A percentile compares a stretch with the other conserved stretches of the same genome.
These are phyloP conservation scores for Aspergillus sp. DNA, from an alignment of 2,329 filamentous ascomycete species.

Conservation along the genomic window DNA sequence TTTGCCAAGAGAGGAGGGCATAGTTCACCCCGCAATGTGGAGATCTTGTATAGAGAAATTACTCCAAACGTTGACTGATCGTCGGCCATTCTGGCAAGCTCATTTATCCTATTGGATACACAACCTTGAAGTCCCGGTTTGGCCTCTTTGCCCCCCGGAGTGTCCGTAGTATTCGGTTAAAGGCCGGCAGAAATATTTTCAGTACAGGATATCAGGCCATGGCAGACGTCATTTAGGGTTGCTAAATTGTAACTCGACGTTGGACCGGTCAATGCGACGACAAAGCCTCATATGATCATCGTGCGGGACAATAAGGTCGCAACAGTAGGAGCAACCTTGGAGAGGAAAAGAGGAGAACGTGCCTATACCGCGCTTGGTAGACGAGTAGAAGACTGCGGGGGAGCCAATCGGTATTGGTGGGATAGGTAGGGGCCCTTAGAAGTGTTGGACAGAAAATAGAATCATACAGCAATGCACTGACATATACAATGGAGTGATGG, in stretches of 20 bases:
- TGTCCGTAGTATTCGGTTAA: neutral
- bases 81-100: neutral
- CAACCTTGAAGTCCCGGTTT: neutral
- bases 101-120: neutral
- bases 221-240: neutral
- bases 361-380: too few species aligned
- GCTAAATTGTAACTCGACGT: neutral
- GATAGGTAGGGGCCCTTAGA: too few species aligned
- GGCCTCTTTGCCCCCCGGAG: neutral
- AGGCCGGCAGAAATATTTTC: neutral
- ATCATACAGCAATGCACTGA: too few species aligned
- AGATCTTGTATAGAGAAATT: neutral
- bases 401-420: too few species aligned
- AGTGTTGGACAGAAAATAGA: too few species aligned
- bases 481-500: too few species aligned
- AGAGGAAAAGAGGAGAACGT: too few species aligned
- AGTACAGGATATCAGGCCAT: neutral
- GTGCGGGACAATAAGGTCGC: neutral
- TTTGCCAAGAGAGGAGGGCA: neutral
- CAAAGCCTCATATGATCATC: neutral
- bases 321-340: too few species aligned
- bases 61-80: neutral
- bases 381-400: too few species aligned
- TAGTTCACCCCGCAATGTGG: neutral
- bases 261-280: neutral